Evolutionary conservation across 192 early-diverging fungal genomes (phyloP).

Genomic region (Backusella sp.): DNA sequence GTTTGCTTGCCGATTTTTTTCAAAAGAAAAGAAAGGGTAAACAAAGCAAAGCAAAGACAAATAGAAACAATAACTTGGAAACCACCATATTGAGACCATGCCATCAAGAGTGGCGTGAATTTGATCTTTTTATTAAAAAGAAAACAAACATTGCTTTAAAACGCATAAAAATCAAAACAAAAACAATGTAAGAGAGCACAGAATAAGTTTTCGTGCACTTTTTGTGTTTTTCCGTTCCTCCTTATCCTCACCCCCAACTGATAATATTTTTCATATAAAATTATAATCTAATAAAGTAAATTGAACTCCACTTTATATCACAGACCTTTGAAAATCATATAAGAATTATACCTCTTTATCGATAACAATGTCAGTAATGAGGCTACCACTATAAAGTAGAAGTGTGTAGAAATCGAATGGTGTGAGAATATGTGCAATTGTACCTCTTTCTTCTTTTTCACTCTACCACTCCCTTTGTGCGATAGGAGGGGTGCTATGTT

Average conservation of each 20-base stretch:
- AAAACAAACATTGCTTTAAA: not conserved
- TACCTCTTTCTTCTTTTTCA: not conserved
- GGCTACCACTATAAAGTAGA: not conserved
- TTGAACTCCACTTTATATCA: constrained; percentile 3
- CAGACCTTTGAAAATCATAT: not conserved
- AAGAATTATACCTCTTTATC: not conserved
- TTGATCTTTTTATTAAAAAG: not conserved
- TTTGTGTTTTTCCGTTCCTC: not conserved
- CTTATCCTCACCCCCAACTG: not conserved
- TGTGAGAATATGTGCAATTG: constrained; percentile 3
- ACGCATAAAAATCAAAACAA: not conserved
- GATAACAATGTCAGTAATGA: not conserved
- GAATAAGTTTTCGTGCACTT: not conserved
- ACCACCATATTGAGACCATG: not conserved
- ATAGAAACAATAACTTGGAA: not conserved
- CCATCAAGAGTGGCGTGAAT: not conserved
- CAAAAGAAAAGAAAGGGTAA: not conserved
- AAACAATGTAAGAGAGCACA: not conserved
- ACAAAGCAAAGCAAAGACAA: not conserved
- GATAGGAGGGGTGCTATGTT: not conserved
- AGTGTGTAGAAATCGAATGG: not conserved
- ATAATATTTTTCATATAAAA: not conserved
- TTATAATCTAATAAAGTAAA: not conserved
- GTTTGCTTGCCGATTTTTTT: not conserved
- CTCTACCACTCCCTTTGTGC: not conserved